Percentiles rank a stretch among this genome's conserved stretches.
Conservation (phyloP, 495 filamentous ascomycete genomes). For the Trichoderma erinaceum region DNA sequence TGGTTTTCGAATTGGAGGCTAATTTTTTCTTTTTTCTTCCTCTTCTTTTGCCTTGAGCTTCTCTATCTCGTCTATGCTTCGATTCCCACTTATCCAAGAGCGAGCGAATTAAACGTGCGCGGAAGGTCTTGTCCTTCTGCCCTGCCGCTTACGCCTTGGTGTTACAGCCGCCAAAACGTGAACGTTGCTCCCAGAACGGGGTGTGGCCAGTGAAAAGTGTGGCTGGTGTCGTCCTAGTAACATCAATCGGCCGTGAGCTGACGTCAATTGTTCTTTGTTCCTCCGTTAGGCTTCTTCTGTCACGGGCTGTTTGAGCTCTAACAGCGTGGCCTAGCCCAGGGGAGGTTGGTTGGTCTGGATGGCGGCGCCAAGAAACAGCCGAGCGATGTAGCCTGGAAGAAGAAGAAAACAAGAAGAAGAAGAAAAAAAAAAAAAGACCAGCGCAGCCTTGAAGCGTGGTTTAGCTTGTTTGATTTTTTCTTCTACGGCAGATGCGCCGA, state of each 20-base stretch:
- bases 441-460: not conserved
- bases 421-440: not conserved
- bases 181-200: not conserved
- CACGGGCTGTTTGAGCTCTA: not conserved
- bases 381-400: not conserved
- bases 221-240: conserved; percentile 8
- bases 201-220: conserved; percentile 4
- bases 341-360: not conserved
- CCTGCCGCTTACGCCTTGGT: conserved; percentile 8
- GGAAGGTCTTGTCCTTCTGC: conserved; percentile 5
- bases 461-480: not conserved
- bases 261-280: conserved; percentile 1
- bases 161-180: conserved; percentile 2
- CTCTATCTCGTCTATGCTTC: not conserved
- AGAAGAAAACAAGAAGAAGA: not conserved
- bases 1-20: not conserved
- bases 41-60: not conserved
- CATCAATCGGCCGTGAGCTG: not conserved
- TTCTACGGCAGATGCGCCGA: not conserved
- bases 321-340: not conserved
- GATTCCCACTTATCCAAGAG: not conserved
- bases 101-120: conserved; percentile 1
- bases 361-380: not conserved
- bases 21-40: not conserved
- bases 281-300: not conserved